These are phyloP conservation scores for Globisporangium rhizosaccharum DNA, from an alignment of 352 stramenopile species.

Conservation along the genomic window DNA sequence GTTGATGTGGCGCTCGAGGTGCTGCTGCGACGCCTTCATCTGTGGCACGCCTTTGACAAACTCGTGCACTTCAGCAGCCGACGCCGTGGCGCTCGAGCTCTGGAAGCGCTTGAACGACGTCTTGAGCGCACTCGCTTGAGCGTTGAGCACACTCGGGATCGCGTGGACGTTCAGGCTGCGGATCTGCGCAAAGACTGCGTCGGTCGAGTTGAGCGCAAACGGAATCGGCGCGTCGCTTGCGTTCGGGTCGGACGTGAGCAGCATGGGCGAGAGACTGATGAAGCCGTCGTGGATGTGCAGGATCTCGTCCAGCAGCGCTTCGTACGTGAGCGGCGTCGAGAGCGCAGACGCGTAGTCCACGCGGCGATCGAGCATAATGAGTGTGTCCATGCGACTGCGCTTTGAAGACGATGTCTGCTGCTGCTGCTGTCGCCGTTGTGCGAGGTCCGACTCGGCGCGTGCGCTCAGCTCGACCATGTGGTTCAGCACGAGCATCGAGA, in stretches of 20 bases:
- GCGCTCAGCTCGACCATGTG: conserved; percentile 50
- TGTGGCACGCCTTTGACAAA: conserved; percentile 64
- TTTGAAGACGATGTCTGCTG: neutral
- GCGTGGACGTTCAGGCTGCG: conserved; percentile 59
- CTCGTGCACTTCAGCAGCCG: conserved; percentile 56
- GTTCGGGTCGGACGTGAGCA: conserved; percentile 33
- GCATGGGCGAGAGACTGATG: conserved; percentile 26
- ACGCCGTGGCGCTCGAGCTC: conserved; percentile 28
- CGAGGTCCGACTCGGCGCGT: conserved; percentile 11
- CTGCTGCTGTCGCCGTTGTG: neutral
- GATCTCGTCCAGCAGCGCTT: conserved; percentile 62
- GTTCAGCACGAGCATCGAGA: conserved; percentile 62
- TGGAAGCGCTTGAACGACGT: conserved; percentile 53
- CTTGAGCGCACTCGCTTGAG: conserved; percentile 45
- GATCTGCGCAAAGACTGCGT: conserved; percentile 50
- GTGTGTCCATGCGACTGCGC: conserved; percentile 35
- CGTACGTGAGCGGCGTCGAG: conserved; percentile 65
- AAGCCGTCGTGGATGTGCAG: conserved; percentile 62
- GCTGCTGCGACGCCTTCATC: conserved; percentile 51
- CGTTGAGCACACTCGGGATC: conserved; percentile 43
- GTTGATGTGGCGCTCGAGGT: conserved; percentile 56
- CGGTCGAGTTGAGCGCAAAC: conserved; percentile 53
- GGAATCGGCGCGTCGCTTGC: conserved; percentile 14
- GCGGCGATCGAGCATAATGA: conserved; percentile 65
- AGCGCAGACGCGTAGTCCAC: conserved; percentile 67